A percentile compares a stretch with the other conserved stretches of the same genome.
These are phyloP conservation scores for Proliferodiscus dingleyae DNA, from an alignment of 2,329 filamentous ascomycete genomes.

Conservation along the genomic window DNA sequence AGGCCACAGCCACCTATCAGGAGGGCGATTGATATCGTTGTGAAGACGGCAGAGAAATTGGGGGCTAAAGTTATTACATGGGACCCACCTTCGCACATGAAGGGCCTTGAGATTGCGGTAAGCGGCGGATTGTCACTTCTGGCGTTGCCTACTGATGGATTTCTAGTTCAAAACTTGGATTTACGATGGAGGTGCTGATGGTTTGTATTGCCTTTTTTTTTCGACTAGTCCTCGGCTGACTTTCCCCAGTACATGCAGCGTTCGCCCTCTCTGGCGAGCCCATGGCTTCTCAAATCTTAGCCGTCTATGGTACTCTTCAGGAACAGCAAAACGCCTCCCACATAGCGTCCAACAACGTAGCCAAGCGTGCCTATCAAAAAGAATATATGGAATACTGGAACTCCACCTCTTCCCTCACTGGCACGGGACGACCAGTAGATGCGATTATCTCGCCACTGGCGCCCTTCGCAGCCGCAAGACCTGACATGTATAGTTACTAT, in stretches of 20 bases:
- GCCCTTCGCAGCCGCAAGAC: constrained; percentile 45
- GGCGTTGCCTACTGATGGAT: neutral
- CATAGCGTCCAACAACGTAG: constrained; percentile 39
- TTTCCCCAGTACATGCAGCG: constrained; percentile 36
- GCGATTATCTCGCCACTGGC: constrained; percentile 47
- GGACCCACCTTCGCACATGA: constrained; percentile 47
- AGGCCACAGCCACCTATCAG: constrained; percentile 52
- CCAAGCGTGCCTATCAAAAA: constrained; percentile 50
- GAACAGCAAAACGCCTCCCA: constrained; percentile 28
- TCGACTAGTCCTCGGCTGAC: neutral
- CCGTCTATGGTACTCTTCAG: constrained; percentile 29
- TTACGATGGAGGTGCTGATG: constrained; percentile 47
- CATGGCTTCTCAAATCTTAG: constrained; percentile 25
- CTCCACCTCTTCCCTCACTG: constrained; percentile 20
- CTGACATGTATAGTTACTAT: constrained; percentile 42
- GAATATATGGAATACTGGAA: constrained; percentile 51
- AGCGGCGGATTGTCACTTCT: constrained; percentile 25
- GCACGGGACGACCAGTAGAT: constrained; percentile 44
- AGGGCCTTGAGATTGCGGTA: constrained; percentile 37
- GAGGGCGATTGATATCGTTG: constrained; percentile 48
- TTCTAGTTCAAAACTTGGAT: constrained; percentile 32
- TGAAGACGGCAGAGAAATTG: constrained; percentile 42
- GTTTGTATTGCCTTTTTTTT: constrained; percentile 7
- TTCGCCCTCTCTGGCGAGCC: constrained; percentile 53
- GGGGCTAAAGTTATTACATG: constrained; percentile 57